Evolutionary conservation across 1,139 yeast species (phyloP).

Genomic region (Spathaspora sp.): DNA sequence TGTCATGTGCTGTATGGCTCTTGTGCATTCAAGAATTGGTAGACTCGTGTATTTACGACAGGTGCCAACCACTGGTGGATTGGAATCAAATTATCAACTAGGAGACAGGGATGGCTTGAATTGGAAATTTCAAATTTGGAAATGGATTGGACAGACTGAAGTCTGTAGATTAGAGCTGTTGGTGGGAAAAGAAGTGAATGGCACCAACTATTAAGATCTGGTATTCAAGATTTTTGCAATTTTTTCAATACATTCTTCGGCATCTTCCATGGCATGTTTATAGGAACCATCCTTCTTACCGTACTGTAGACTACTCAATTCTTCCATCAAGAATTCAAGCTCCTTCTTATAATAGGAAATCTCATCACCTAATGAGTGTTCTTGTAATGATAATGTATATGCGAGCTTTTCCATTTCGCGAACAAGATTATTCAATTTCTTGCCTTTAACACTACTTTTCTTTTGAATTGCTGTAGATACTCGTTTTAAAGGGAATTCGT

Average conservation of each 20-base stretch:
- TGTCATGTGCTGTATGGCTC: slow-evolving; percentile 95
- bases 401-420: slow-evolving; percentile 6
- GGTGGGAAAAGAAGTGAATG: background rate
- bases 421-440: slow-evolving; percentile 1
- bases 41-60: slow-evolving; percentile 60
- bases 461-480: background rate
- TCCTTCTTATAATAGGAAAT: slow-evolving; percentile 1
- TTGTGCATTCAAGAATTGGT: slow-evolving; percentile 83
- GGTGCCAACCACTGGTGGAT: slow-evolving; percentile 38
- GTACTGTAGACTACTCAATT: background rate
- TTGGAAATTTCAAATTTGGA: slow-evolving; percentile 80
- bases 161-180: slow-evolving; percentile 12
- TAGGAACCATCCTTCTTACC: slow-evolving; percentile 1
- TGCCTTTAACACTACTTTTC: background rate
- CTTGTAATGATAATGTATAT: slow-evolving; percentile 6
- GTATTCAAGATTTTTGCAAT: slow-evolving; percentile 4
- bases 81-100: slow-evolving; percentile 70
- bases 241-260: slow-evolving; percentile 14
- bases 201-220: slow-evolving; percentile 2
- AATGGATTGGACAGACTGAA: slow-evolving; percentile 47
- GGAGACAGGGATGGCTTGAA: slow-evolving; percentile 73
- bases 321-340: background rate
- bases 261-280: slow-evolving; percentile 9
- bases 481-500: slow-evolving; percentile 24
- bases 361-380: slow-evolving; percentile 13